Conservation (phyloP, 768 basidiomycete species). For the Boletellus emodensis region DNA sequence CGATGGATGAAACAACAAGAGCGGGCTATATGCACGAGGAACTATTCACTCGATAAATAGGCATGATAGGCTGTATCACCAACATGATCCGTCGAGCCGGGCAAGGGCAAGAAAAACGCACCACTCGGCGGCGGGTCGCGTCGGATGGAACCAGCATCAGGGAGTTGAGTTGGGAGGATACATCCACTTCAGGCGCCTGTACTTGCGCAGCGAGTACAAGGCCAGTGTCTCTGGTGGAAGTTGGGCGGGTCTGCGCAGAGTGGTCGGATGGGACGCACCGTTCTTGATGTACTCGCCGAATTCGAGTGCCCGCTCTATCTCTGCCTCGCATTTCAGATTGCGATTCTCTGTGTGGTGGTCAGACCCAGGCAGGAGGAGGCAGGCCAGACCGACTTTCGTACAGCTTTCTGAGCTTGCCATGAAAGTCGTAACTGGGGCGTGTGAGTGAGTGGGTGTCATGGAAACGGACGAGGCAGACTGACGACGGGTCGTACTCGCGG, state of each 20-base stretch:
- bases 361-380: background rate
- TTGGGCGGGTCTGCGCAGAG: background rate
- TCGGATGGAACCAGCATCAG: background rate
- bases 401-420: slow-evolving; percentile 62
- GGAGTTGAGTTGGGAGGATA: slow-evolving; percentile 42
- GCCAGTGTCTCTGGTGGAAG: slow-evolving; percentile 67
- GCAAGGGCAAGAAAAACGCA: too few species aligned
- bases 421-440: slow-evolving; percentile 65
- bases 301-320: slow-evolving; percentile 72
- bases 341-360: slow-evolving; percentile 52
- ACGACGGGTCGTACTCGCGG: slow-evolving; percentile 81
- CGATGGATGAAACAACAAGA: background rate
- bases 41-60: too few species aligned
- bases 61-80: too few species aligned
- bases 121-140: too few species aligned
- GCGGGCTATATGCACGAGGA: background rate
- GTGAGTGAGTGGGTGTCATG: slow-evolving; percentile 5
- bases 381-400: slow-evolving; percentile 62
- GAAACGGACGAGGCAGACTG: slow-evolving; percentile 29
- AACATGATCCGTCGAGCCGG: too few species aligned
- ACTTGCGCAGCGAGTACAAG: slow-evolving; percentile 78
- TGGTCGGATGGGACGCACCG: slow-evolving; percentile 41
- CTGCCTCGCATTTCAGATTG: slow-evolving; percentile 56
- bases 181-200: slow-evolving; percentile 72
- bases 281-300: slow-evolving; percentile 84